Evolutionary conservation across 2,329 filamentous ascomycete species (phyloP).

Genomic region (Hymenoscyphus salicellus): DNA sequence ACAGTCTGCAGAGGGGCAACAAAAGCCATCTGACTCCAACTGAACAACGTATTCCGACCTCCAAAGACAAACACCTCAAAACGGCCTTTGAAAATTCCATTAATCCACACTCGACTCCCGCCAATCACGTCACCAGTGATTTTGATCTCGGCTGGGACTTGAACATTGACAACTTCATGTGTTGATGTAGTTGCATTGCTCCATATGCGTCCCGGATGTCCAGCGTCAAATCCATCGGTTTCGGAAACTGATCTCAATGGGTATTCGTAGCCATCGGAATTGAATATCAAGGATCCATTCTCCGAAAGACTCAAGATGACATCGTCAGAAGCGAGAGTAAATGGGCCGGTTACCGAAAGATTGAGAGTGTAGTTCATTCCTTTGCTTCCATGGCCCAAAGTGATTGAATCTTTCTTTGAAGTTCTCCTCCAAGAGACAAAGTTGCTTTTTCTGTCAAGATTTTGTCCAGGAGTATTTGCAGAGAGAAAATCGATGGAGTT

Average conservation of each 20-base stretch:
- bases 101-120: neutral
- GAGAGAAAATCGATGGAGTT: constrained; percentile 34
- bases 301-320: neutral
- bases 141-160: neutral
- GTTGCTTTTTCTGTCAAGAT: constrained; percentile 40
- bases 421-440: neutral
- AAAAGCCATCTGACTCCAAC: constrained; percentile 1
- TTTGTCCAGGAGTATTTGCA: constrained; percentile 45
- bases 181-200: constrained; percentile 1
- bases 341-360: neutral
- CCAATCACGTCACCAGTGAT: neutral
- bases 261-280: neutral
- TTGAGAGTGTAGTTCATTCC: neutral
- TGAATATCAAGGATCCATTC: neutral
- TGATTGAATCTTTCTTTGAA: neutral
- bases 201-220: neutral
- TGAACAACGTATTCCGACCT: neutral
- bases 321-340: neutral
- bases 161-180: neutral
- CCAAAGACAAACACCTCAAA: neutral
- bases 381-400: neutral
- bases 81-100: neutral
- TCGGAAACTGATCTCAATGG: neutral
- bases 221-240: neutral
- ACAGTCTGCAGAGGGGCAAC: neutral